These are phyloP conservation scores for Penicillium capsulatum DNA, from an alignment of 2,329 filamentous ascomycete species.

Conservation along the genomic window DNA sequence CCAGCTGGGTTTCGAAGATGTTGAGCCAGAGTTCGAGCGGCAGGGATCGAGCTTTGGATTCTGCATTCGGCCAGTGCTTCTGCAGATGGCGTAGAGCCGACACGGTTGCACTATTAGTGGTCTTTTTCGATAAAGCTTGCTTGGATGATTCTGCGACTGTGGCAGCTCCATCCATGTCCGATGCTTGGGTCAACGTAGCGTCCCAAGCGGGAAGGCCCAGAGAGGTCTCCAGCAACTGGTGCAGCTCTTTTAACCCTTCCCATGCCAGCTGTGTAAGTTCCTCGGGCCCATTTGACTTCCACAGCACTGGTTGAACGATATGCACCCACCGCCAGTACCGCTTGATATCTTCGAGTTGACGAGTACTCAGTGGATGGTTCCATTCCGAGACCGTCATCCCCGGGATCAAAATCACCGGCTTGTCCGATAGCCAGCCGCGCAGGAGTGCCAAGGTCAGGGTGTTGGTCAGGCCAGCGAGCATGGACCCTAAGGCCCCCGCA, in stretches of 20 bases:
- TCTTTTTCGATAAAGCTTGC: slow-evolving; percentile 41
- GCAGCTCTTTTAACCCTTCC: slow-evolving; percentile 43
- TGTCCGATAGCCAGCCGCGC: slow-evolving; percentile 80
- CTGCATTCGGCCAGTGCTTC: slow-evolving; percentile 17
- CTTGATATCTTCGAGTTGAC: slow-evolving; percentile 77
- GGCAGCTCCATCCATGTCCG: slow-evolving; percentile 12
- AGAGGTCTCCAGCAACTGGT: slow-evolving; percentile 30
- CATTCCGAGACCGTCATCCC: slow-evolving; percentile 88
- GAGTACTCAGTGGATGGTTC: slow-evolving; percentile 84
- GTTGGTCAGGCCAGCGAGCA: slow-evolving; percentile 79
- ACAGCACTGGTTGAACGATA: slow-evolving; percentile 74
- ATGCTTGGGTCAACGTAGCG: slow-evolving; percentile 10
- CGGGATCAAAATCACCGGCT: slow-evolving; percentile 78
- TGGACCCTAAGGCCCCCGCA: slow-evolving; percentile 77
- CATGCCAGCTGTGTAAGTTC: slow-evolving; percentile 49
- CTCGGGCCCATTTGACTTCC: slow-evolving; percentile 64
- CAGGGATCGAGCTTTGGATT: slow-evolving; percentile 42
- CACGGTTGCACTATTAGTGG: slow-evolving; percentile 38
- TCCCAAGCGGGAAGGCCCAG: slow-evolving; percentile 25
- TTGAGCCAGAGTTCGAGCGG: slow-evolving; percentile 88
- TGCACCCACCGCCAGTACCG: slow-evolving; percentile 84
- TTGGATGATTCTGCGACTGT: slow-evolving; percentile 9
- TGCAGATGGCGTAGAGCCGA: slow-evolving; percentile 22
- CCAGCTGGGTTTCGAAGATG: slow-evolving; percentile 70
- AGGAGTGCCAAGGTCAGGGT: slow-evolving; percentile 76